phyloP scores from a whole-genome alignment of 345 rosid species.

The Eucalyptus camaldulensis region DNA sequence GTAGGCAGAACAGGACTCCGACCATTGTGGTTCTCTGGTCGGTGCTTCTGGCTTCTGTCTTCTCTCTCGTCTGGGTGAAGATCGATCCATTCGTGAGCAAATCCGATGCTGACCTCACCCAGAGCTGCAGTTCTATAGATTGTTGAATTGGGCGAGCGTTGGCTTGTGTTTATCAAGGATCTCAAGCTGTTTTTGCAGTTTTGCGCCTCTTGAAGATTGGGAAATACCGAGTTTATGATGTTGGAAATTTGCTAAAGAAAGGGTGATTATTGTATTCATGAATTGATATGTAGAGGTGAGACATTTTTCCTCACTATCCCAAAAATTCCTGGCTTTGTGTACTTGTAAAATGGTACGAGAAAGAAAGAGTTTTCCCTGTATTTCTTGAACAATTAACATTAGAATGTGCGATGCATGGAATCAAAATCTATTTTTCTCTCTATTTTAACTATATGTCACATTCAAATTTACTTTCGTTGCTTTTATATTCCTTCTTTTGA shows the following conservation, averaged over 20 bases:
- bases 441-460: not conserved
- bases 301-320: not conserved
- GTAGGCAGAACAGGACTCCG: slow-evolving; percentile 92
- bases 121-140: slow-evolving; percentile 69
- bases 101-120: slow-evolving; percentile 10
- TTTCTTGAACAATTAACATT: not conserved
- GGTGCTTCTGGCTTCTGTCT: slow-evolving; percentile 86
- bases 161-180: not conserved
- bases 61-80: slow-evolving; percentile 94
- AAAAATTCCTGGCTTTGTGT: not conserved
- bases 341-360: not conserved
- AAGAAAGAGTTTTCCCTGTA: not conserved
- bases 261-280: not conserved
- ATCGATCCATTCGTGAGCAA: slow-evolving; percentile 64
- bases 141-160: slow-evolving; percentile 26
- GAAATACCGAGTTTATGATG: not conserved
- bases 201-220: not conserved
- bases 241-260: not conserved
- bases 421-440: not conserved
- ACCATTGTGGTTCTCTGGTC: slow-evolving; percentile 95
- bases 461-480: not conserved
- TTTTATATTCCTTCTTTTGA: not conserved
- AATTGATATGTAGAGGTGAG: not conserved
- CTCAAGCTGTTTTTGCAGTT: not conserved
- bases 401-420: not conserved